phyloP scores from a whole-genome alignment of 2,329 filamentous ascomycete genomes.

The Alternaria sp. region DNA sequence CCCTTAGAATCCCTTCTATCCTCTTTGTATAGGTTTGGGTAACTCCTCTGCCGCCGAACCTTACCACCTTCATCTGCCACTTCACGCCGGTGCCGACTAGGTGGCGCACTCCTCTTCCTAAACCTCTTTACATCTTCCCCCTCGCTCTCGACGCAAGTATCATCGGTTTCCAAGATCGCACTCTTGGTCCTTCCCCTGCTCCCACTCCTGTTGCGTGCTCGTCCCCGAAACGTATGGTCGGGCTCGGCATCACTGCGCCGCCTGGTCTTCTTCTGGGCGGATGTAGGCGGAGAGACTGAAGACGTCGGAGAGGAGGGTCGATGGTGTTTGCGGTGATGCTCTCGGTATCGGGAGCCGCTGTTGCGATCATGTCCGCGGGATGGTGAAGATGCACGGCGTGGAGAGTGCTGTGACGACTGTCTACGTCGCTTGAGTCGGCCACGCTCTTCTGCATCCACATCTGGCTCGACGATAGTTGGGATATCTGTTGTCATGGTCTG shows the following conservation, averaged over 20 bases:
- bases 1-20: conserved; percentile 32
- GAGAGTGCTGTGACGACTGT: conserved; percentile 41
- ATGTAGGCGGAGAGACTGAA: conserved; percentile 35
- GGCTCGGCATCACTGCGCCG: conserved; percentile 48
- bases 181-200: conserved; percentile 32
- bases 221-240: conserved; percentile 48
- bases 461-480: conserved; percentile 53
- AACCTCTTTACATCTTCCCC: conserved; percentile 39
- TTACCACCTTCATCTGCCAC: conserved; percentile 27
- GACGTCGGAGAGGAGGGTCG: conserved; percentile 38
- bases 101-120: conserved; percentile 48
- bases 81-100: conserved; percentile 43
- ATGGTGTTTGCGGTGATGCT: conserved; percentile 47
- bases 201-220: conserved; percentile 40
- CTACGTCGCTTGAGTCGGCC: conserved; percentile 47
- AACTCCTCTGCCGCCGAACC: conserved; percentile 52
- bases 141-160: conserved; percentile 33
- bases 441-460: conserved; percentile 39
- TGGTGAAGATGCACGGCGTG: conserved; percentile 41
- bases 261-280: conserved; percentile 36
- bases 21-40: conserved; percentile 44
- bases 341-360: conserved; percentile 41
- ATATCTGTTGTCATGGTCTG: conserved; percentile 53
- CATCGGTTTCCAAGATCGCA: conserved; percentile 36
- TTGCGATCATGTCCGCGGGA: conserved; percentile 48